Conservation (phyloP, 2,329 filamentous ascomycete genomes). For the Aureobasidium sp. region DNA sequence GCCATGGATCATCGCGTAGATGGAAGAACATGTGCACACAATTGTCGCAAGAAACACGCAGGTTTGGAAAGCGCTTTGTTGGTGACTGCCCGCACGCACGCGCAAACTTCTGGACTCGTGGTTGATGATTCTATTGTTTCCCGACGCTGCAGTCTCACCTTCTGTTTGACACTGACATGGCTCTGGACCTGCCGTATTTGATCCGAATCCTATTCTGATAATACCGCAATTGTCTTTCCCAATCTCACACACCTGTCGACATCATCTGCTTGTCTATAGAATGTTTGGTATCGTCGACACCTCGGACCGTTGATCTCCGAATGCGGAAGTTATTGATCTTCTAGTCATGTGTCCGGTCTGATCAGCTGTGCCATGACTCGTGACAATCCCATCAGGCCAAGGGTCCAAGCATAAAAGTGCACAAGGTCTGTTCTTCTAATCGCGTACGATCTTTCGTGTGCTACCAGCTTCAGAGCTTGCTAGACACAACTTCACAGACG, state of each 20-base stretch:
- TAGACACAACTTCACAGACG: too few relatives aligned
- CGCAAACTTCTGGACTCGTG: slow-evolving; percentile 17
- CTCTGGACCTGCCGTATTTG: not conserved
- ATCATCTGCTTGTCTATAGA: not conserved
- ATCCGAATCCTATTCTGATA: not conserved
- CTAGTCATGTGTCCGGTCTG: not conserved
- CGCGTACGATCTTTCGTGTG: not conserved
- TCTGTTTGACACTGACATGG: not conserved
- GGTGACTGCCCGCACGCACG: slow-evolving; percentile 13
- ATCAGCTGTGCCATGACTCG: not conserved
- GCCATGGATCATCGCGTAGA: slow-evolving; percentile 1
- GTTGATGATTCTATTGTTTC: slow-evolving; percentile 7
- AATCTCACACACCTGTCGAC: not conserved
- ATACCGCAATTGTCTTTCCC: not conserved
- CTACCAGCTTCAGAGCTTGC: too few relatives aligned
- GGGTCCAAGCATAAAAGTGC: not conserved
- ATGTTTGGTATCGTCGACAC: not conserved
- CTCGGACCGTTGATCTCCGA: slow-evolving; percentile 16
- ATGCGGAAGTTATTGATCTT: slow-evolving; percentile 7
- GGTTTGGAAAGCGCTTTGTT: not conserved
- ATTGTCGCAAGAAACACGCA: not conserved
- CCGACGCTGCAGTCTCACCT: not conserved
- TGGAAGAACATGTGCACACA: not conserved
- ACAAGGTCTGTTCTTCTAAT: too few relatives aligned
- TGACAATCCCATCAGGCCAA: not conserved